phyloP scores from a whole-genome alignment of 306 rosid genomes.

The Echinosophora koreensis region DNA sequence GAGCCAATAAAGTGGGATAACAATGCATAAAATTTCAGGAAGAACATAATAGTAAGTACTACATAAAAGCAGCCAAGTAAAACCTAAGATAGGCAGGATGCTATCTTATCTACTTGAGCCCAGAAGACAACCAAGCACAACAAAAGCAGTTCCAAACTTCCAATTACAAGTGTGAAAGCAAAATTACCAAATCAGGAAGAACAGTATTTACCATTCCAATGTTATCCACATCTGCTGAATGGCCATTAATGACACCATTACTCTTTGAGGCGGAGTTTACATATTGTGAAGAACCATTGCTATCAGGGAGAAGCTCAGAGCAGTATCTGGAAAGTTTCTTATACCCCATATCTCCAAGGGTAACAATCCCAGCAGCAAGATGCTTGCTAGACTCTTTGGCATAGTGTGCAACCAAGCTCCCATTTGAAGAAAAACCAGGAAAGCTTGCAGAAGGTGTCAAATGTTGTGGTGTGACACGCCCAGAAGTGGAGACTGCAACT shows the following conservation, averaged over 20 bases:
- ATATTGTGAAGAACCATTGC: conserved; percentile 53
- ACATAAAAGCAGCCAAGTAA: background rate
- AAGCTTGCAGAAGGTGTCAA: conserved; percentile 70
- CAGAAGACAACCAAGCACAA: conserved; percentile 13
- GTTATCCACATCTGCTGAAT: conserved; percentile 59
- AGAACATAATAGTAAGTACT: background rate
- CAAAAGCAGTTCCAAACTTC: background rate
- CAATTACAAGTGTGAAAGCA: conserved; percentile 35
- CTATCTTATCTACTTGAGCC: background rate
- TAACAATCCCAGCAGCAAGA: conserved; percentile 76
- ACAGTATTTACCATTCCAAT: conserved; percentile 69
- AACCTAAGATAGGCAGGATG: conserved; percentile 9
- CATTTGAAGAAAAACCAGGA: conserved; percentile 75
- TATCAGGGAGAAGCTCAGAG: conserved; percentile 74
- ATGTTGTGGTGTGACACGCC: conserved; percentile 77
- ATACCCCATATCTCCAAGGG: conserved; percentile 84
- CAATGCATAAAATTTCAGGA: background rate
- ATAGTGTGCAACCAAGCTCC: conserved; percentile 82
- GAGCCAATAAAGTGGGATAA: background rate
- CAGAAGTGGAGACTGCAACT: conserved; percentile 55
- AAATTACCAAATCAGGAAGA: conserved; percentile 35
- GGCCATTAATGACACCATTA: conserved; percentile 60
- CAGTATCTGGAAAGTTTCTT: conserved; percentile 77
- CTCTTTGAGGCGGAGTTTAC: conserved; percentile 57
- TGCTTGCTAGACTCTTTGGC: conserved; percentile 91